phyloP scores from a whole-genome alignment of 2,329 filamentous ascomycete genomes.

The Stemphylium beticola region DNA sequence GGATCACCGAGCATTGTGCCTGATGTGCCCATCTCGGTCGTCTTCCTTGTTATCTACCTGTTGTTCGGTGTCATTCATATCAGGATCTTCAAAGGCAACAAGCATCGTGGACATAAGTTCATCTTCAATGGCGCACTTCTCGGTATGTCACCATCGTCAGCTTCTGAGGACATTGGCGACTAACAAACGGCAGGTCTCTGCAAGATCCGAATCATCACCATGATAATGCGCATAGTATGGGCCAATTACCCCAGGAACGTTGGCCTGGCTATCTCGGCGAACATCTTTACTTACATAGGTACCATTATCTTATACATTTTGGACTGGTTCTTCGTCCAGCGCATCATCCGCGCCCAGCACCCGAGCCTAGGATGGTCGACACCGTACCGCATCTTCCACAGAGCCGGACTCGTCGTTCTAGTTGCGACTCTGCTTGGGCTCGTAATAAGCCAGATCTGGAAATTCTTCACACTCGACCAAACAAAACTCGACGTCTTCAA shows the following conservation, averaged over 20 bases:
- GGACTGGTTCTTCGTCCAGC: conserved; percentile 79
- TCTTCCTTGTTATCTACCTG: conserved; percentile 53
- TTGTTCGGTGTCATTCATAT: conserved; percentile 50
- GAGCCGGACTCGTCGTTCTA: conserved; percentile 60
- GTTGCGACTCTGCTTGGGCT: conserved; percentile 68
- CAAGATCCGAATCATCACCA: conserved; percentile 52
- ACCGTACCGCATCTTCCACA: conserved; percentile 57
- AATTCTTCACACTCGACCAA: conserved; percentile 69
- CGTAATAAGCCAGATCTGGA: conserved; percentile 68
- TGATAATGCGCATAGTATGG: conserved; percentile 50
- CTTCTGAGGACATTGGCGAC: not conserved
- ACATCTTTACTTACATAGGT: conserved; percentile 75
- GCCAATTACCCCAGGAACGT: conserved; percentile 50
- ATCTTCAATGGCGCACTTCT: conserved; percentile 52
- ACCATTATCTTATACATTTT: conserved; percentile 79
- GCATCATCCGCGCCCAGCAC: conserved; percentile 75
- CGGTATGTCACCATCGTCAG: conserved; percentile 33
- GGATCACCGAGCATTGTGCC: conserved; percentile 37
- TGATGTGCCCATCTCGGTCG: conserved; percentile 51
- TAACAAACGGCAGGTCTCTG: conserved; percentile 49
- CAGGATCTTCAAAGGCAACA: conserved; percentile 50
- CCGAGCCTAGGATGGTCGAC: conserved; percentile 73
- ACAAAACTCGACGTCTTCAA: conserved; percentile 61
- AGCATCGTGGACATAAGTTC: conserved; percentile 51
- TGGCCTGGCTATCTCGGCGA: conserved; percentile 62